Evolutionary conservation across 495 filamentous ascomycete genomes (phyloP).

Genomic region (Aspergillus diversus): DNA sequence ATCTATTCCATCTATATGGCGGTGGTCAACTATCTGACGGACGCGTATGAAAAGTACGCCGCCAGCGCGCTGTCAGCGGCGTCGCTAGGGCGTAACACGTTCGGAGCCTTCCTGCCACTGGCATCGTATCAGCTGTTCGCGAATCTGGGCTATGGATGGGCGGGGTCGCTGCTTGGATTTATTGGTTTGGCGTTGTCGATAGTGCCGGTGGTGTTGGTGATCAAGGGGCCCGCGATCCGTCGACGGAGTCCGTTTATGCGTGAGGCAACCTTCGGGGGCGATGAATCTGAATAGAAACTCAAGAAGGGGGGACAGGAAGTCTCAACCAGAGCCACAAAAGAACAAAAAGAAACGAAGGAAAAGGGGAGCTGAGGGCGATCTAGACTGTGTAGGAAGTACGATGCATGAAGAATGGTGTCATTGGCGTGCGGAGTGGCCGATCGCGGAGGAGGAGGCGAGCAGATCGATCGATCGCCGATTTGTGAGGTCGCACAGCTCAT

Average conservation of each 20-base stretch:
- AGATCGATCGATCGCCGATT: slow-evolving; percentile 5
- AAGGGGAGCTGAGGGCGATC: not conserved
- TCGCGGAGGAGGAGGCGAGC: not conserved
- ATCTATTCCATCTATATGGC: slow-evolving; percentile 54
- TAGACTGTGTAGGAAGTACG: slow-evolving; percentile 5
- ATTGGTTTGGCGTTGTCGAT: slow-evolving; percentile 40
- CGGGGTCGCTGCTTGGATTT: slow-evolving; percentile 46
- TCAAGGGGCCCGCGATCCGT: slow-evolving; percentile 41
- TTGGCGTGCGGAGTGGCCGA: not conserved
- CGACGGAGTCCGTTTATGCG: slow-evolving; percentile 43
- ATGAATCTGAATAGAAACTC: not conserved
- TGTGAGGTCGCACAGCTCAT: slow-evolving; percentile 7
- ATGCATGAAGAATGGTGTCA: slow-evolving; percentile 2
- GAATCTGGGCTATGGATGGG: slow-evolving; percentile 49
- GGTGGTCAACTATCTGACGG: slow-evolving; percentile 51
- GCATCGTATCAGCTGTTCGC: slow-evolving; percentile 43
- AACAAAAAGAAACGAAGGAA: not conserved
- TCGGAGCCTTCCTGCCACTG: slow-evolving; percentile 42
- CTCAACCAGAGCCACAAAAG: not conserved
- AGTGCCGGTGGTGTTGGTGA: slow-evolving; percentile 42
- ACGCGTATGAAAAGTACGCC: slow-evolving; percentile 49
- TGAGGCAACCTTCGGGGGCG: slow-evolving; percentile 20
- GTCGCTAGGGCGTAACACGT: slow-evolving; percentile 39
- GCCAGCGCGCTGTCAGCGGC: slow-evolving; percentile 42
- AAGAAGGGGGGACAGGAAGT: not conserved